A percentile compares a stretch with the other conserved stretches of the same genome.
phyloP scores from a whole-genome alignment of 2,329 filamentous ascomycete species.

The Aspergillus alliaceus region DNA sequence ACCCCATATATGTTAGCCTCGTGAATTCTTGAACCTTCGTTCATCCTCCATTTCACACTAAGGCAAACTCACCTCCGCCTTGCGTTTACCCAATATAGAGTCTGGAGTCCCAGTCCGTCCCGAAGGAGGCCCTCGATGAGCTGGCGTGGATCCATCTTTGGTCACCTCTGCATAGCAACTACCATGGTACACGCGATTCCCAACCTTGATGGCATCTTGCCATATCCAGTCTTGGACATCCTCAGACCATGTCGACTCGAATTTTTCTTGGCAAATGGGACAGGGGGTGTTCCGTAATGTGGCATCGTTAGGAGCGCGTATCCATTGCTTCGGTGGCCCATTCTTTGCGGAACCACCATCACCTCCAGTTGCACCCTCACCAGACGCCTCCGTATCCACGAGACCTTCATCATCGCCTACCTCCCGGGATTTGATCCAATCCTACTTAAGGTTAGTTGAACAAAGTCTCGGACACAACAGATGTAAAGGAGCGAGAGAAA shows the following conservation, averaged over 20 bases:
- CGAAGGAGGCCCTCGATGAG: slow-evolving; percentile 31
- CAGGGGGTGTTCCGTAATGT: slow-evolving; percentile 75
- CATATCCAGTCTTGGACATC: slow-evolving; percentile 96
- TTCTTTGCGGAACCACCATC: slow-evolving; percentile 48
- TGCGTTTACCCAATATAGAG: slow-evolving; percentile 70
- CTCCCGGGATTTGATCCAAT: slow-evolving; percentile 88
- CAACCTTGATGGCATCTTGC: slow-evolving; percentile 81
- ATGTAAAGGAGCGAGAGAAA: not conserved
- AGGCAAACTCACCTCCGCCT: slow-evolving; percentile 61
- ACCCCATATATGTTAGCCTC: not conserved
- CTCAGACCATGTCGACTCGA: slow-evolving; percentile 88
- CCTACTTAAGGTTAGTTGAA: slow-evolving; percentile 48
- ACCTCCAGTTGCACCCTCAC: slow-evolving; percentile 41
- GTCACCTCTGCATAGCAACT: slow-evolving; percentile 84
- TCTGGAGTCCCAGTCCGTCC: slow-evolving; percentile 58
- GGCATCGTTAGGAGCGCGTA: slow-evolving; percentile 79
- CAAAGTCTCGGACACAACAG: not conserved
- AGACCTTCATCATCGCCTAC: slow-evolving; percentile 64
- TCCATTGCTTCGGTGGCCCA: slow-evolving; percentile 66
- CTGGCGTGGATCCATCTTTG: slow-evolving; percentile 55
- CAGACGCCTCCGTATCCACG: slow-evolving; percentile 41
- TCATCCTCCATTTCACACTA: not conserved
- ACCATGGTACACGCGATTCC: slow-evolving; percentile 80
- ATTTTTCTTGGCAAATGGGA: slow-evolving; percentile 93
- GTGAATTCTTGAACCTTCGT: not conserved